Base-by-base conservation (phyloP, 225 moss, liverwort and hornwort genomes). In the Physcomitrellopsis africana region DNA sequence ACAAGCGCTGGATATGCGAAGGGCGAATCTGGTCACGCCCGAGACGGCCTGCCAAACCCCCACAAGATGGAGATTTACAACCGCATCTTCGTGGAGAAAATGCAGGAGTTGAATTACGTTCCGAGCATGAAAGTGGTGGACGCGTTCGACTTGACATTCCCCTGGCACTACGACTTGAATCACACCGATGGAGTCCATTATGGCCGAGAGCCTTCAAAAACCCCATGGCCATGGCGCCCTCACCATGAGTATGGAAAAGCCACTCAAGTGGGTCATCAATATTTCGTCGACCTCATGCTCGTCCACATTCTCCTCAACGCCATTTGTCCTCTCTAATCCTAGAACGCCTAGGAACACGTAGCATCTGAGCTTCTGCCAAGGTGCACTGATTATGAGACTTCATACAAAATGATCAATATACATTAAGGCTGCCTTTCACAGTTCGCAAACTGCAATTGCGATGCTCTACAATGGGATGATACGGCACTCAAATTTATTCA, bases 231-330 rank as follows among this genome's bases (percentile, higher is more conserved):
- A 3, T 81, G 83, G 81, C 76, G 70, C 42, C 69, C 67, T 11
- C 16, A 27, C 12, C 8, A 17, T 22, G 70, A 10, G 43, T 42
- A 16, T 44, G 27, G 52, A 7, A 42, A 16, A 27, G 44, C 79
- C 17, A 42, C 60, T 29, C 83, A 89, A 77, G 32, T 89, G 4
- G 88, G 85, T 1, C 85, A 89, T 67, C 88, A 89, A 32, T 86
- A 89, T 76, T 89, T 89, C 64, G 85, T 89, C 32, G 88, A 89
- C 66, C 81, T 89, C 59, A 89, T 89, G 88, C 81, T 89, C 52
- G 79, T 79, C 23, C 88, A 86, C 70, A 83, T 76, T 20, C 79
- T 89, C 15, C 85, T 89, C 59, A 86, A 83, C 68, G 79, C 83
- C 27, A 10, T 86, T n/a, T 89, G 88, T 49, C 81, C 87, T 26